phyloP scores from a whole-genome alignment of 1,284 basidiomycete species.

The Trichosporon ovoides region DNA sequence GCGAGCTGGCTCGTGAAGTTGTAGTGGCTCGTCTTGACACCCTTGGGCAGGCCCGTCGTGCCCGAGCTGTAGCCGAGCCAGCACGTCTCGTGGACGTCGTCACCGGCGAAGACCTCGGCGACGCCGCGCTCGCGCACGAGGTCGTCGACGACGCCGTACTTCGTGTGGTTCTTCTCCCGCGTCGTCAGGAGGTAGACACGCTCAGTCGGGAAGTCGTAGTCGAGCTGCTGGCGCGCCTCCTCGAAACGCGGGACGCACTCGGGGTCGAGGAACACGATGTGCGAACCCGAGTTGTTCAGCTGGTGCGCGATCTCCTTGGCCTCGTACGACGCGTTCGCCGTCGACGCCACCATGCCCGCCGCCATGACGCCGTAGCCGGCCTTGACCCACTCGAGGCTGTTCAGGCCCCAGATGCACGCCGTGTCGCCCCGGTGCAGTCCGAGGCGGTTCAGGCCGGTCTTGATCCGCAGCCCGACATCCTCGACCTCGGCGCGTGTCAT shows the following conservation, averaged over 20 bases:
- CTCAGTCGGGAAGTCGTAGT: not conserved
- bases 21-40: constrained; percentile 58
- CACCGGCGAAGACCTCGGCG: constrained; percentile 14
- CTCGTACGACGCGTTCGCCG: constrained; percentile 36
- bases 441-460: constrained; percentile 51
- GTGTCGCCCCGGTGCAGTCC: constrained; percentile 35
- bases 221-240: constrained; percentile 21
- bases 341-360: constrained; percentile 32
- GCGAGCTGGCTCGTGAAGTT: constrained; percentile 54
- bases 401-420: constrained; percentile 48
- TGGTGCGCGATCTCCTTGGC: constrained; percentile 44
- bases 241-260: constrained; percentile 49
- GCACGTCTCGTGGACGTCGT: constrained; percentile 15
- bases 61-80: constrained; percentile 63
- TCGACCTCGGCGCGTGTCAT: constrained; percentile 58
- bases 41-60: constrained; percentile 52
- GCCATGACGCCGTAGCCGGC: constrained; percentile 56
- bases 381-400: constrained; percentile 56
- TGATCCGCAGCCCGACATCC: constrained; percentile 56
- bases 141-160: constrained; percentile 13
- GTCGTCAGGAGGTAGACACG: constrained; percentile 10
- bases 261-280: constrained; percentile 57
- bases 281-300: constrained; percentile 54
- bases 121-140: constrained; percentile 10
- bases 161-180: constrained; percentile 5